phyloP scores from a whole-genome alignment of 148 eudicot species.

The Rheum nobile region DNA sequence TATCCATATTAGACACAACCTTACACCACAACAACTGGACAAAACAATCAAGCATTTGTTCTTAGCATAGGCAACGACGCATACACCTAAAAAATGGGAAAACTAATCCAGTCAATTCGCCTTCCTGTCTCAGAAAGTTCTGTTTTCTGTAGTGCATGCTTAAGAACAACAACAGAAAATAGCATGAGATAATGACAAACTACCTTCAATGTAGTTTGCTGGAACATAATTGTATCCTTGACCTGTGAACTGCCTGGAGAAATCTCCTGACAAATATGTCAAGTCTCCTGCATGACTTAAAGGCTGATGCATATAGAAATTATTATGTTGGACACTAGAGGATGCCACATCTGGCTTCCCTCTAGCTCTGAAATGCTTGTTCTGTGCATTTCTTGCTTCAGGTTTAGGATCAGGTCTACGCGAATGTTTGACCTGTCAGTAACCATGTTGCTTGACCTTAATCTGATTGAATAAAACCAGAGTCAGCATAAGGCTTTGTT shows the following conservation, averaged over 20 bases:
- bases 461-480: slow-evolving; percentile 22
- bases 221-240: neutral
- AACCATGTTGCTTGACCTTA: slow-evolving; percentile 47
- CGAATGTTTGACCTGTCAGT: slow-evolving; percentile 40
- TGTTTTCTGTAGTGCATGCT: neutral
- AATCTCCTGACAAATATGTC: neutral
- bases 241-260: neutral
- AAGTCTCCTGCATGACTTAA: neutral
- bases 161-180: neutral
- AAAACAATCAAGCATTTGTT: neutral
- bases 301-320: slow-evolving; percentile 15
- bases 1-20: neutral
- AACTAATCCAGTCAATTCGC: neutral
- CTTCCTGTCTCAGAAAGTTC: neutral
- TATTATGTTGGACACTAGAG: slow-evolving; percentile 11
- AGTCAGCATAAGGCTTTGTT: neutral
- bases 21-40: neutral
- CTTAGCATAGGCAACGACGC: neutral
- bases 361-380: slow-evolving; percentile 38
- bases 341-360: slow-evolving; percentile 15
- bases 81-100: neutral
- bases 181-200: neutral
- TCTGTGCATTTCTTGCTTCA: slow-evolving; percentile 43
- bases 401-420: slow-evolving; percentile 24
- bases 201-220: neutral